Conservation (phyloP, 441 rosid species). For the Erysimum cheiri region DNA sequence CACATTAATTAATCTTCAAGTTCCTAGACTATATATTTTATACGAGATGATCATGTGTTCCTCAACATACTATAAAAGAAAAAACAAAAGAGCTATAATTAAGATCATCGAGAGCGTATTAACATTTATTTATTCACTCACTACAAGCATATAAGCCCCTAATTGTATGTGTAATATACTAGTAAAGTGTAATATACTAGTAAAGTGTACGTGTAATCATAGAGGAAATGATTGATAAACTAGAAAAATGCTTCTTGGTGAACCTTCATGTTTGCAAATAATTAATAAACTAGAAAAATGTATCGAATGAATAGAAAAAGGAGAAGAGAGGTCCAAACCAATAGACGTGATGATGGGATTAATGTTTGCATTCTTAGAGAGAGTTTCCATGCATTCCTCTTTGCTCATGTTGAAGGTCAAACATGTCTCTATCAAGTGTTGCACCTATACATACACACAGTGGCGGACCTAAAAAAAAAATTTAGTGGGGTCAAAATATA, state of each 20-base stretch:
- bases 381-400: constrained; percentile 10
- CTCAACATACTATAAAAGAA: background rate
- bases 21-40: background rate
- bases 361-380: constrained; percentile 7
- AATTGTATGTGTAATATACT: too few relatives aligned
- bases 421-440: constrained; percentile 14
- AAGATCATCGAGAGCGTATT: background rate
- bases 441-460: constrained; percentile 9
- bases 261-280: too few relatives aligned
- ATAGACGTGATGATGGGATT: background rate
- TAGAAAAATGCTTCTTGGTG: too few relatives aligned
- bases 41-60: background rate
- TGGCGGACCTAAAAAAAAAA: too few relatives aligned
- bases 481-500: too few relatives aligned
- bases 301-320: background rate
- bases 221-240: too few relatives aligned
- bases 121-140: background rate
- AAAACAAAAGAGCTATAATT: background rate
- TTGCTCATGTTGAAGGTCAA: constrained; percentile 1
- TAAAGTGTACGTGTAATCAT: too few relatives aligned
- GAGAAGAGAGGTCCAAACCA: constrained; percentile 1
- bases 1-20: background rate
- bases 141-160: too few relatives aligned
- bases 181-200: too few relatives aligned
- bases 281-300: background rate